Evolutionary conservation across 148 eudicot species (phyloP), one percentile per base, ranked within the genome.

Genomic region (Amaranthus hypochondriacus): DNA sequence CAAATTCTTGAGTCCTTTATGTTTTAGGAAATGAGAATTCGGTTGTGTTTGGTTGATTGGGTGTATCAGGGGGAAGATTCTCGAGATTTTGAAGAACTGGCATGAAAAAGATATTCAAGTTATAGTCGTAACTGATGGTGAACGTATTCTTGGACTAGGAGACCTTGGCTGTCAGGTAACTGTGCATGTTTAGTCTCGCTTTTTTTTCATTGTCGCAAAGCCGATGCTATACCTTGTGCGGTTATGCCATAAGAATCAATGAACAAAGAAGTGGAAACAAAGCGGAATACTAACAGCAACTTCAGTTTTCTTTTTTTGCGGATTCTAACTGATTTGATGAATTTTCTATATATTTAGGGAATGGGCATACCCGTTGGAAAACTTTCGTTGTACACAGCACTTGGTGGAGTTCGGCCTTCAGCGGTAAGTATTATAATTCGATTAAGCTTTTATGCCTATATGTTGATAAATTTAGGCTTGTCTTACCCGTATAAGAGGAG

Each of bases 331-430:
- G 11, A 58, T 57, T 8, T 15, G 44, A 52, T 5, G 28, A 53
- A 53, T 50, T 68, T 6, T 5, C 48, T 44, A 18, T 18, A 63
- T 85, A 68, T 68, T 75, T 83, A 93, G 97, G 98, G 98, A 54
- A 94, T 94, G 98, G 98, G 98, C 56, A 94, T 94, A 71, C 98
- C 98, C 66, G 98, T 94, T 75, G 98, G 98, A 62, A 94, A 94
- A 83, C 93, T 94, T 57, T 81, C 96, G 64, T 78, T 94, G 7
- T 94, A 94, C 77, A 89, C 97, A 13, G 97, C 98, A 61, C 93
- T 94, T 55, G 98, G 98, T 79, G 98, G 98, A 76, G 97, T 94
- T 67, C 89, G 97, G 48, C 98, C 98, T 77, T 89, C 98, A 79
- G 92, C 88, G 5, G 98, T 94, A 88, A 82, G 95, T 53, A 44